Percentiles rank a stretch among this genome's conserved stretches.
Conservation (phyloP, 2,329 filamentous ascomycete genomes). For the Fusarium oxysporum region DNA sequence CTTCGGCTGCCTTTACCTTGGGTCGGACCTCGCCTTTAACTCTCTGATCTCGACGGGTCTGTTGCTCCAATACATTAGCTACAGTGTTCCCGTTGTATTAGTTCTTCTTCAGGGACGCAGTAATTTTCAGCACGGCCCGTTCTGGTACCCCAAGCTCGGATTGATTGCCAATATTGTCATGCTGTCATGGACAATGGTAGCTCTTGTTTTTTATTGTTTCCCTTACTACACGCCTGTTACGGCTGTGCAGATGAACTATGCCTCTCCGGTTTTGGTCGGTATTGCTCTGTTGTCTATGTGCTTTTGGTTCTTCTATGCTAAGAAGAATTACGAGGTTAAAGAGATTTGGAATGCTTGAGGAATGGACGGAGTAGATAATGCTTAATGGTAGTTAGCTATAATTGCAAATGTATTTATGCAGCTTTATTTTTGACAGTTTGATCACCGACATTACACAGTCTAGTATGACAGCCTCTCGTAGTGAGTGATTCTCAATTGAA, state of each 20-base stretch:
- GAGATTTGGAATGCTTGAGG: not conserved
- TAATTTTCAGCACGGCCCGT: conserved; percentile 3
- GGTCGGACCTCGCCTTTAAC: conserved; percentile 2
- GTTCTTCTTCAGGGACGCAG: not conserved
- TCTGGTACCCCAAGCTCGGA: conserved; percentile 3
- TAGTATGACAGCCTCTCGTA: not conserved
- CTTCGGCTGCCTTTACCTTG: conserved; percentile 7
- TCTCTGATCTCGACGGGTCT: conserved; percentile 6
- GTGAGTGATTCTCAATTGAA: not conserved
- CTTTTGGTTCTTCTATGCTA: not conserved
- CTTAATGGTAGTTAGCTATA: too few relatives aligned
- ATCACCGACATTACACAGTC: too few relatives aligned
- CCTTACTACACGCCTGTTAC: not conserved
- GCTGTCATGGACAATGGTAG: not conserved
- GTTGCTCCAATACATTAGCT: conserved; percentile 1
- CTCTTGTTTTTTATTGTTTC: conserved; percentile 9
- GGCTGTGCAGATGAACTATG: conserved; percentile 8
- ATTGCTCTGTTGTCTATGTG: not conserved
- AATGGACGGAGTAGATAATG: too few relatives aligned
- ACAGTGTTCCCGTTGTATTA: not conserved
- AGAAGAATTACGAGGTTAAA: not conserved
- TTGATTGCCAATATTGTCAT: conserved; percentile 2
- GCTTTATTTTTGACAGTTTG: too few relatives aligned
- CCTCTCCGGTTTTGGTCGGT: not conserved
- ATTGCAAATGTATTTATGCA: too few relatives aligned